Conservation (phyloP, 345 rosid species). For the Trapa bicornis region DNA sequence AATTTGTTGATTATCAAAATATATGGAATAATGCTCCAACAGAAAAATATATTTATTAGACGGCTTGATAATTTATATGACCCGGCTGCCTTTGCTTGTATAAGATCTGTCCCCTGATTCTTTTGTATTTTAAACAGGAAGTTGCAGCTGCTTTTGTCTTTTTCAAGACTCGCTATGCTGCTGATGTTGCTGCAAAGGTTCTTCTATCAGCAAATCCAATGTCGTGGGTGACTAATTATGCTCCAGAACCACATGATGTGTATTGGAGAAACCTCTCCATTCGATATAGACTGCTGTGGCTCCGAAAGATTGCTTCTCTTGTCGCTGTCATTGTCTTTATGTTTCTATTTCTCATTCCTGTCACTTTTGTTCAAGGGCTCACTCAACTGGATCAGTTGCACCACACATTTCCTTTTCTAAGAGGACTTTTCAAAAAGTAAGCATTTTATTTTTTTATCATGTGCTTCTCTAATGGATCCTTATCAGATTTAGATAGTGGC, state of each 20-base stretch:
- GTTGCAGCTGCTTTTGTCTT: conserved; percentile 84
- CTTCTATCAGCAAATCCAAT: conserved; percentile 84
- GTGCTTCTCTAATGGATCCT: background rate
- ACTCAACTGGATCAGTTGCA: conserved; percentile 55
- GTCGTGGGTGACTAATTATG: conserved; percentile 84
- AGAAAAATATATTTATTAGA: background rate
- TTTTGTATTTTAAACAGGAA: conserved; percentile 40
- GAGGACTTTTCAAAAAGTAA: conserved; percentile 43
- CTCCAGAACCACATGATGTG: conserved; percentile 91
- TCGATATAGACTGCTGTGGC: conserved; percentile 78
- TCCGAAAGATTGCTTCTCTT: conserved; percentile 56
- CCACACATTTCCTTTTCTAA: conserved; percentile 48
- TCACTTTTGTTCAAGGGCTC: conserved; percentile 68
- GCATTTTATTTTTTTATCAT: conserved; percentile 13
- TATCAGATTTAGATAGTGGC: background rate
- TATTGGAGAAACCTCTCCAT: conserved; percentile 78
- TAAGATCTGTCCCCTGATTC: background rate
- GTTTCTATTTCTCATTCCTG: conserved; percentile 72
- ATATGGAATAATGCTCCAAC: background rate
- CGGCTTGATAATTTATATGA: background rate
- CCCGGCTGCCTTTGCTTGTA: background rate
- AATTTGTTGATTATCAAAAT: background rate
- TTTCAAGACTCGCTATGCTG: conserved; percentile 80
- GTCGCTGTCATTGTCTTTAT: conserved; percentile 55
- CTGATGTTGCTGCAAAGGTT: conserved; percentile 64